Conservation (phyloP, 352 stramenopile genomes). For the Phytopythium oedochilum region DNA sequence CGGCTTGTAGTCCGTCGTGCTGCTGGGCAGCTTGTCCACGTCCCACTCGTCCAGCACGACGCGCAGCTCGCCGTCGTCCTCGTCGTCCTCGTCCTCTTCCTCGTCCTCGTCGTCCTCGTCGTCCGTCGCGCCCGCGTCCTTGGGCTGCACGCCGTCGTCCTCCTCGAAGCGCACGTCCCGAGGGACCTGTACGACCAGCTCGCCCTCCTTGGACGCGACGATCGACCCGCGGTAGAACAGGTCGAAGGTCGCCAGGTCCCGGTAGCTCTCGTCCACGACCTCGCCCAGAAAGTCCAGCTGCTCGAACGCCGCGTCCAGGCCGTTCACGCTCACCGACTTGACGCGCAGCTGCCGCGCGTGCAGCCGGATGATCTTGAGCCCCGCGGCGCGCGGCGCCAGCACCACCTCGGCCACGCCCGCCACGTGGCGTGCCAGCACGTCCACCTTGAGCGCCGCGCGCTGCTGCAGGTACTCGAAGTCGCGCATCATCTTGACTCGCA, state of each 20-base stretch:
- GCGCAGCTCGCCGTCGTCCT: conserved; percentile 33
- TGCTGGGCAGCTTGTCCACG: conserved; percentile 59
- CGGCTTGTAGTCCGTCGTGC: conserved; percentile 64
- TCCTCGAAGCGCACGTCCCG: conserved; percentile 49
- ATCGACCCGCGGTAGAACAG: conserved; percentile 83
- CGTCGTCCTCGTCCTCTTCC: conserved; percentile 32
- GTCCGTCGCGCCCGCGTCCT: conserved; percentile 13
- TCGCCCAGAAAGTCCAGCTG: conserved; percentile 76
- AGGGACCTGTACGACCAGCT: conserved; percentile 73
- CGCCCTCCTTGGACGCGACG: conserved; percentile 80
- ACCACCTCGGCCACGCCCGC: conserved; percentile 66
- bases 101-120: conserved; percentile 36
- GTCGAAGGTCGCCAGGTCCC: conserved; percentile 76
- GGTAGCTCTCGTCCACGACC: conserved; percentile 75
- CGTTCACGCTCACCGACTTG: conserved; percentile 47
- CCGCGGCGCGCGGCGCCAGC: conserved; percentile 49
- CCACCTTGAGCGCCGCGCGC: conserved; percentile 68
- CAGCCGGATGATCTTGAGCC: conserved; percentile 57
- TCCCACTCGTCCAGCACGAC: conserved; percentile 65
- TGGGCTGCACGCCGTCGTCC: conserved; percentile 15
- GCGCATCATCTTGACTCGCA: too few species aligned
- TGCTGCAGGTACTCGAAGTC: conserved; percentile 87
- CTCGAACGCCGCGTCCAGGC: conserved; percentile 55
- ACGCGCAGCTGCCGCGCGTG: conserved; percentile 75
- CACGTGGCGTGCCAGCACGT: conserved; percentile 62